Evolutionary conservation across 805 yeast species (phyloP).

Genomic region (Yarrowia sp.): DNA sequence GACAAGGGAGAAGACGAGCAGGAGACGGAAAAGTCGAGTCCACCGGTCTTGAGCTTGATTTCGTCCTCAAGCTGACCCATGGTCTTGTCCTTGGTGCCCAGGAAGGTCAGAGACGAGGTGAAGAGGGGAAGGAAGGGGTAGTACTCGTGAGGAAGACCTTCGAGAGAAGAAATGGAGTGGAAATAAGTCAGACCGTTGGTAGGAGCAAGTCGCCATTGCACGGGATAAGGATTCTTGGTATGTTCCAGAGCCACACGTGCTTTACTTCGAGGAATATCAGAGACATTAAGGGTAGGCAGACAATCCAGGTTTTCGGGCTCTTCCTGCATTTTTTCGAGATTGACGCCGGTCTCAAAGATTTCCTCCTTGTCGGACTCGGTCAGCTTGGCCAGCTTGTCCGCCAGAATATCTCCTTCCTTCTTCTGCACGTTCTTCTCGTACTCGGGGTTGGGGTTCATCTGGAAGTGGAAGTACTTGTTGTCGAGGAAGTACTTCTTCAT

Average conservation of each 20-base stretch:
- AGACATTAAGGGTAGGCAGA: conserved; percentile 70
- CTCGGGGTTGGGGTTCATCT: conserved; percentile 65
- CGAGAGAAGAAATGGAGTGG: conserved; percentile 60
- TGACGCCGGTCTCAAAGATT: conserved; percentile 58
- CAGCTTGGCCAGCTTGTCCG: conserved; percentile 44
- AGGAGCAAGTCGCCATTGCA: conserved; percentile 24
- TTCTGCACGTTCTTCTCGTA: conserved; percentile 50
- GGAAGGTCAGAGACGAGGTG: conserved; percentile 71
- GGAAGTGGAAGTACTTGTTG: conserved; percentile 63
- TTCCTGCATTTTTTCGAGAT: conserved; percentile 60
- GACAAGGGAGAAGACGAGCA: conserved; percentile 51
- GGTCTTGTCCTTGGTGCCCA: conserved; percentile 71
- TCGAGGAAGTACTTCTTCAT: conserved; percentile 51
- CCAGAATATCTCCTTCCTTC: conserved; percentile 58
- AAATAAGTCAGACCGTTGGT: conserved; percentile 66
- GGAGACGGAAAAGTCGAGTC: conserved; percentile 61
- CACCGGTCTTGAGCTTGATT: conserved; percentile 81
- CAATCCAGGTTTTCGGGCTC: conserved; percentile 69
- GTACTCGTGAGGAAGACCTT: conserved; percentile 56
- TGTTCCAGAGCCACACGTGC: neutral
- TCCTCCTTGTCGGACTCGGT: conserved; percentile 53
- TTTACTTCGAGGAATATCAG: conserved; percentile 59
- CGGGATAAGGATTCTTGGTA: neutral
- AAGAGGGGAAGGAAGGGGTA: conserved; percentile 73
- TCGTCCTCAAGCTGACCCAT: conserved; percentile 83